phyloP scores from a whole-genome alignment of 495 filamentous ascomycete genomes.

The Penicillium malachiteum region DNA sequence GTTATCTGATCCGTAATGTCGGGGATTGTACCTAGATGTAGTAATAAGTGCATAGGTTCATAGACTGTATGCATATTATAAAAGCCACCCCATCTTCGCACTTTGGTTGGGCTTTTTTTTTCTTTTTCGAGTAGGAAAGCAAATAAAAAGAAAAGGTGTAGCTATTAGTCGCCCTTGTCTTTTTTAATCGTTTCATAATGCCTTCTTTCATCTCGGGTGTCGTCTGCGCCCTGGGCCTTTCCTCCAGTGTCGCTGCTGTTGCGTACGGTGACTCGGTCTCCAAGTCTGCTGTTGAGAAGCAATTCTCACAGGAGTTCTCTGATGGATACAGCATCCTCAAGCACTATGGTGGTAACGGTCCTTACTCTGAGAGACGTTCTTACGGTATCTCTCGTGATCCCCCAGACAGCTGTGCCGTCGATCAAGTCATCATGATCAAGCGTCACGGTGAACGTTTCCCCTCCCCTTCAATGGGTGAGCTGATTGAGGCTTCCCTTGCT shows the following conservation, averaged over 20 bases:
- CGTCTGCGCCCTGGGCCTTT: background rate
- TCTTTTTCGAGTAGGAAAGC: too few relatives aligned
- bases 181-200: background rate
- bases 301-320: conserved; percentile 17
- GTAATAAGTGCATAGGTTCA: too few relatives aligned
- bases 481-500: conserved; percentile 14
- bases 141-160: too few relatives aligned
- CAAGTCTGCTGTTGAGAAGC: conserved; percentile 2
- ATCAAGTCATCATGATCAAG: conserved; percentile 31
- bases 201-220: background rate
- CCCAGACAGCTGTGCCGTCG: conserved; percentile 20
- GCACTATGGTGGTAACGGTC: conserved; percentile 16
- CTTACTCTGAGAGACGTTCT: conserved; percentile 19
- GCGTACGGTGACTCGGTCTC: background rate
- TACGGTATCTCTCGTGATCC: conserved; percentile 24
- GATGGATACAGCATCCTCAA: conserved; percentile 20
- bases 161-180: too few relatives aligned
- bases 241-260: conserved; percentile 2
- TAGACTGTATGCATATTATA: background rate
- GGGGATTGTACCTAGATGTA: background rate
- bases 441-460: conserved; percentile 56
- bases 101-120: too few relatives aligned
- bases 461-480: conserved; percentile 16
- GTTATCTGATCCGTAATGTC: background rate
- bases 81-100: background rate